Base-by-base conservation (phyloP, 2,329 filamentous ascomycete genomes). In the Talaromyces piceae region DNA sequence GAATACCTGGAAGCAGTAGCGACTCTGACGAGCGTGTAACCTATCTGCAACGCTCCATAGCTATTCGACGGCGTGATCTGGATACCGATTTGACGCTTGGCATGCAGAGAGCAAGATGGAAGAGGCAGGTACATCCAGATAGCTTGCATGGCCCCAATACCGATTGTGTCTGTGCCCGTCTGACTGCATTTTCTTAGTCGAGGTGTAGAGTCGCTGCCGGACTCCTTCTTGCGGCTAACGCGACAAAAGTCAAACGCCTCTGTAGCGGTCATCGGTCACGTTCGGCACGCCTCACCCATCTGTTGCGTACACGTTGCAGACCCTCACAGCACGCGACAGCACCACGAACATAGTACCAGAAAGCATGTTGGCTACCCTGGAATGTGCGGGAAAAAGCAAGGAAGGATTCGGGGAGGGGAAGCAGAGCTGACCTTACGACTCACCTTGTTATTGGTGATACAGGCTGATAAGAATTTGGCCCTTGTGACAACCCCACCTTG, bases 61-160 rank as follows among this genome's bases (percentile, higher is more conserved):
- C 25, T 31, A 53, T 49, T 8, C 47, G 31, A 22, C 27, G 33
- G 27, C 25, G 46, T 53, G 26, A 45, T 46, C 27, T 33, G 31
- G 25, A 43, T 12, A 16, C n/a, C 39, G 23, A 25, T 43, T 43
- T 45, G 41, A 26, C 47, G 41, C 51, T 53, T 53, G 51, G 51
- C 51, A 45, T 53, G 51, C 51, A 43, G 41, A 44, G 22, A 16
- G 22, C 39, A 43, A 31, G 51, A 53, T 53, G 31, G 45, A 53
- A 45, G 39, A 53, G 51, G 51, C 51, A 53, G 41, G 51, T 53
- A 53, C 51, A 53, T 16, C 51, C 51, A 45, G 45, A 22, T 30
- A 39, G 41, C 48, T 31, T 43, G 46, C 45, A 39, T 27, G 33
- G 16, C 25, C 4, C n/a, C 41, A 46, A 45, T 16, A 26, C 27